Conservation (phyloP, 106 monocot species). For the Allium cepa region DNA sequence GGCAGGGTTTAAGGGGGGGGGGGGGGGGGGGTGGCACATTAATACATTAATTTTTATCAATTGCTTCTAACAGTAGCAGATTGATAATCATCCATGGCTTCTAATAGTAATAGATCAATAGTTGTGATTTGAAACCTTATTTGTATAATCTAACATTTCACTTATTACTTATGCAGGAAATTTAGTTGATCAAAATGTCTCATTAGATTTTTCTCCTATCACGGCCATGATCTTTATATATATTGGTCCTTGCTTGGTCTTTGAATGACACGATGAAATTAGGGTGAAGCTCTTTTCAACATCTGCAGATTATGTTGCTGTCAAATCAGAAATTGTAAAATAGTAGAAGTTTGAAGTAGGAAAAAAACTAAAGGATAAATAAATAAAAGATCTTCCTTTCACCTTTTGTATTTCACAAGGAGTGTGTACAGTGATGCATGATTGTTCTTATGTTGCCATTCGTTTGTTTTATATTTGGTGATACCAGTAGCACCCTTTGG, state of each 20-base stretch:
- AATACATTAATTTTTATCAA: too few species aligned
- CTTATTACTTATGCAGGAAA: neutral
- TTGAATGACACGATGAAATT: neutral
- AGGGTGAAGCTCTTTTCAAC: neutral
- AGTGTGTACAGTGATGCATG: slow-evolving; percentile 26
- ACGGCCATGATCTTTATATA: neutral
- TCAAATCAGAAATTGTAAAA: neutral
- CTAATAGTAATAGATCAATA: too few species aligned
- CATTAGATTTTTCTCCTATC: neutral
- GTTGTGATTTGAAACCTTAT: too few species aligned
- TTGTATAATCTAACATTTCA: too few species aligned
- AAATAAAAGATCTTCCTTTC: too few species aligned
- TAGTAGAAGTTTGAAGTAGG: neutral
- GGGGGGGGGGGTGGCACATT: too few species aligned
- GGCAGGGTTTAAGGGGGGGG: too few species aligned
- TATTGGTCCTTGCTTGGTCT: neutral
- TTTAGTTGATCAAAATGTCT: neutral
- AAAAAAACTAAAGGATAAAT: neutral
- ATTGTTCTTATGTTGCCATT: slow-evolving; percentile 11
- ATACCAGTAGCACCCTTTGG: slow-evolving; percentile 9
- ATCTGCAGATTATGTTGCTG: neutral
- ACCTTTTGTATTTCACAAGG: slow-evolving; percentile 2
- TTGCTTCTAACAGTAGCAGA: too few species aligned
- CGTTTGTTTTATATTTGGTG: slow-evolving; percentile 12
- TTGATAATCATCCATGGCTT: too few species aligned